phyloP scores from a whole-genome alignment of 441 rosid genomes.

The Rhodomyrtus psidioides region DNA sequence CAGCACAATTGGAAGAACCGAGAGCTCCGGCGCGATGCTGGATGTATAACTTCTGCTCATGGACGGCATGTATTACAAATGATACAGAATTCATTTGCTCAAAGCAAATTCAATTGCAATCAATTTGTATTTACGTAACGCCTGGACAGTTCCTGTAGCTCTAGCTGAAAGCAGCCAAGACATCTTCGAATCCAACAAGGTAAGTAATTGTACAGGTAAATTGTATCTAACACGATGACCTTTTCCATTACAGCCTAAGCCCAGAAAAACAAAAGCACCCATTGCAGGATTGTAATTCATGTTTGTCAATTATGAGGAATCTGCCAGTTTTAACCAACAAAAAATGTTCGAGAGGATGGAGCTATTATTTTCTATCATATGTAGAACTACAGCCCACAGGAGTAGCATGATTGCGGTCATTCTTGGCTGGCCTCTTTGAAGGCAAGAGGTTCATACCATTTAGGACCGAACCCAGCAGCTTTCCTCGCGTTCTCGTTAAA shows the following conservation, averaged over 20 bases:
- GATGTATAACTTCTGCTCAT: not conserved
- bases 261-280: not conserved
- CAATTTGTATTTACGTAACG: not conserved
- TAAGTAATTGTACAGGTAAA: not conserved
- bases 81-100: not conserved
- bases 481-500: conserved; percentile 62
- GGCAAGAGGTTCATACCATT: conserved; percentile 86
- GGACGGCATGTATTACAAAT: not conserved
- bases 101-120: not conserved
- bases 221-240: not conserved
- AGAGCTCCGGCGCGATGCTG: not conserved
- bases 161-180: not conserved
- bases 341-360: not conserved
- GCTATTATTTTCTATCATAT: not conserved
- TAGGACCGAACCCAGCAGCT: conserved; percentile 89
- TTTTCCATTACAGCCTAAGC: not conserved
- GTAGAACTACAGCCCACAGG: not conserved
- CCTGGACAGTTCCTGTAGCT: not conserved
- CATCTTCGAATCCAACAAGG: not conserved
- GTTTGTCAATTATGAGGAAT: not conserved
- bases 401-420: not conserved
- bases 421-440: conserved; percentile 26
- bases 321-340: not conserved
- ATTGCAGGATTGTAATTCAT: not conserved
- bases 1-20: not conserved